Evolutionary conservation across 208 protist genomes (phyloP).

Genomic region (Trypanosoma avium): DNA sequence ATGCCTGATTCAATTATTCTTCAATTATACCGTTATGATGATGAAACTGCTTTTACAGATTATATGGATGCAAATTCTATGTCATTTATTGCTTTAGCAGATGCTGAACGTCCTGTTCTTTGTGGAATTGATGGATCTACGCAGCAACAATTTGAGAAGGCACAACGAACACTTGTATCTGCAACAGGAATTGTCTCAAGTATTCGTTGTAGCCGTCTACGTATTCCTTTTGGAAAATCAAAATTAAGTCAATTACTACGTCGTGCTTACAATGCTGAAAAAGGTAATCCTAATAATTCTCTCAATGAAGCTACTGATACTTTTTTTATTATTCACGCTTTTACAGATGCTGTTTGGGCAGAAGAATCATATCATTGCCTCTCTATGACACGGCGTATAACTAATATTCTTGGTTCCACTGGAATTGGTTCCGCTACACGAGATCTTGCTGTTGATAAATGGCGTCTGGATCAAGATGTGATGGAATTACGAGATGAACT

Average conservation of each 20-base stretch:
- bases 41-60: conserved; percentile 53
- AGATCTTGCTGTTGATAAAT: conserved; percentile 89
- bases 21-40: conserved; percentile 80
- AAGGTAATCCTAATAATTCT: conserved; percentile 66
- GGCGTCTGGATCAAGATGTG: conserved; percentile 90
- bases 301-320: conserved; percentile 79
- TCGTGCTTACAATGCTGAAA: conserved; percentile 89
- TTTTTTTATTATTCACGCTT: conserved; percentile 82
- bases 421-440: conserved; percentile 84
- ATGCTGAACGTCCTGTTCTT: conserved; percentile 84
- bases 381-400: conserved; percentile 80
- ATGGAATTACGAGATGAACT: conserved; percentile 88
- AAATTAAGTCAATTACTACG: conserved; percentile 89
- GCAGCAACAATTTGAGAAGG: conserved; percentile 73
- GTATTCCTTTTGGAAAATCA: conserved; percentile 92
- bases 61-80: conserved; percentile 86
- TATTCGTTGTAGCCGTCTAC: conserved; percentile 89
- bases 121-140: conserved; percentile 77
- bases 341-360: conserved; percentile 74
- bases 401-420: conserved; percentile 76
- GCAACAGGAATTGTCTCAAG: conserved; percentile 84
- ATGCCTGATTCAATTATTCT: conserved; percentile 82
- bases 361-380: conserved; percentile 89
- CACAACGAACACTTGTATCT: conserved; percentile 71
- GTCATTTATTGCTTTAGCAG: conserved; percentile 79